Conservation (phyloP, 805 yeast species). For the Ogataea neopini region DNA sequence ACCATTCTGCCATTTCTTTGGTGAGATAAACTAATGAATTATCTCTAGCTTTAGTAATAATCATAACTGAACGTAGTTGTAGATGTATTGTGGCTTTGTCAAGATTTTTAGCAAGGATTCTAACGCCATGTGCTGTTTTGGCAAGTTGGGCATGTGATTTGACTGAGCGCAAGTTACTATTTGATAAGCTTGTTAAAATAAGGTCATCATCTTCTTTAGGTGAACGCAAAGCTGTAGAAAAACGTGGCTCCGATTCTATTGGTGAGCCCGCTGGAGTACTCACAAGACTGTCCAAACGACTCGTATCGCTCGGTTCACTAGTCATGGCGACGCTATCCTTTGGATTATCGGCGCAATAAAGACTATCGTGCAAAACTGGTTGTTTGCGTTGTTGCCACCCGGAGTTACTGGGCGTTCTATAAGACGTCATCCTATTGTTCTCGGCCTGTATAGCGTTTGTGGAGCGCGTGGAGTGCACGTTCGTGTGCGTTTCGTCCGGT, state of each 20-base stretch:
- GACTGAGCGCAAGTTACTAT: slow-evolving; percentile 52
- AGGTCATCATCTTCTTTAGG: slow-evolving; percentile 19
- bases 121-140: slow-evolving; percentile 78
- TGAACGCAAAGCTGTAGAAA: not conserved
- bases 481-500: not conserved
- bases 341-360: slow-evolving; percentile 30
- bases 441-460: not conserved
- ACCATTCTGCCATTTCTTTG: slow-evolving; percentile 78
- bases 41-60: slow-evolving; percentile 90
- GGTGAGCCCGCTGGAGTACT: not conserved
- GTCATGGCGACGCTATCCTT: slow-evolving; percentile 18
- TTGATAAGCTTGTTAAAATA: slow-evolving; percentile 23
- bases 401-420: slow-evolving; percentile 12
- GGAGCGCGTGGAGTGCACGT: not conserved
- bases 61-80: slow-evolving; percentile 68
- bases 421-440: not conserved
- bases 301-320: slow-evolving; percentile 1
- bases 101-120: slow-evolving; percentile 71
- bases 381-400: slow-evolving; percentile 28
- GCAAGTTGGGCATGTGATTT: slow-evolving; percentile 74
- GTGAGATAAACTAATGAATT: slow-evolving; percentile 74
- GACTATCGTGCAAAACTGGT: slow-evolving; percentile 32
- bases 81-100: slow-evolving; percentile 70
- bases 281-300: not conserved
- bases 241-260: not conserved